phyloP scores from a whole-genome alignment of 495 filamentous ascomycete species.

The Lophiotrema nucula region DNA sequence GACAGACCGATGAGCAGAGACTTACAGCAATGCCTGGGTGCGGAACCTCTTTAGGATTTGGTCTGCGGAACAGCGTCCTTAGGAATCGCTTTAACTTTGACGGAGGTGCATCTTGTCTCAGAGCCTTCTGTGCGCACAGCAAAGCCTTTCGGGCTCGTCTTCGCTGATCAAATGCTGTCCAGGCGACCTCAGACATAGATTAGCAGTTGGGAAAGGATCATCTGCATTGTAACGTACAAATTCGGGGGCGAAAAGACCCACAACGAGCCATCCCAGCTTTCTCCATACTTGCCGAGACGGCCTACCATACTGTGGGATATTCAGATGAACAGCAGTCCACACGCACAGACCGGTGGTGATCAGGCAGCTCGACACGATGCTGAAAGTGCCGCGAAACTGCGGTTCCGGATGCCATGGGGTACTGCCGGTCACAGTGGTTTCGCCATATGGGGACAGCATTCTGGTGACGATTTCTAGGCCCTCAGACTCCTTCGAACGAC shows the following conservation, averaged over 20 bases:
- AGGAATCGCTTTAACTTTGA: no score
- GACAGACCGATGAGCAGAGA: not conserved
- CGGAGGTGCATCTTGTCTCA: no score
- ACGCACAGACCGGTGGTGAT: constrained; percentile 45
- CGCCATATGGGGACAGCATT: no score
- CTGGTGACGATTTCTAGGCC: no score
- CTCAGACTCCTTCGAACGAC: no score
- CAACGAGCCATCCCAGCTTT: not conserved
- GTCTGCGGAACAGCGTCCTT: no score
- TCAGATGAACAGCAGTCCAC: constrained; percentile 49
- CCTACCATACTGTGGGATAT: constrained; percentile 25
- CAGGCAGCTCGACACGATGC: constrained; percentile 41
- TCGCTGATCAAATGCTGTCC: not conserved
- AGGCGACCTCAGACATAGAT: not conserved
- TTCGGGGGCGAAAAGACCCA: not conserved
- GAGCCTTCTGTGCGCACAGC: not conserved
- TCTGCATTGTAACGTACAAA: not conserved
- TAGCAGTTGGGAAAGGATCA: not conserved
- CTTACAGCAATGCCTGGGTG: not conserved
- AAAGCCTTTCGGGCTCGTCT: not conserved
- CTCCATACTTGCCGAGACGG: not conserved
- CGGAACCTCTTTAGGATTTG: not conserved
- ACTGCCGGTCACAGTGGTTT: no score
- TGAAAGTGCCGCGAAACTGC: constrained; percentile 40
- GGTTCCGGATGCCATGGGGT: constrained; percentile 33